These are phyloP conservation scores for Aspergillus biplanus DNA, from an alignment of 495 filamentous ascomycete genomes.

Conservation along the genomic window DNA sequence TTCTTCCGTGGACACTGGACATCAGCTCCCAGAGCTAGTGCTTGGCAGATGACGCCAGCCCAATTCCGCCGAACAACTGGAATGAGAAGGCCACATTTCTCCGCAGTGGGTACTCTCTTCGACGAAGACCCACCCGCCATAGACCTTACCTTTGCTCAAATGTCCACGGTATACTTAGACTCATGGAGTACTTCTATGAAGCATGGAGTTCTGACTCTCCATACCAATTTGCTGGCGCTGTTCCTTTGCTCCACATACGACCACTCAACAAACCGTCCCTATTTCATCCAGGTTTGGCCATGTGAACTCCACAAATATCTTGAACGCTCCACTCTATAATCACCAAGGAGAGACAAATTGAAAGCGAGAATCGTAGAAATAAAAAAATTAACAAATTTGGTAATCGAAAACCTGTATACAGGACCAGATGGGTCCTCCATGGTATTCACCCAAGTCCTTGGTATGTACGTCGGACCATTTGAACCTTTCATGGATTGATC, in stretches of 20 bases:
- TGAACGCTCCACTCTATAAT: too few species aligned
- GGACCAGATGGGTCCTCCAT: not conserved
- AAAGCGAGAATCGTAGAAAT: too few species aligned
- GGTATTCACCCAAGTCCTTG: not conserved
- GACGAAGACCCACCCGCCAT: conserved; percentile 18
- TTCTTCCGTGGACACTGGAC: not conserved
- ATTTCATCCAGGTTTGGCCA: too few species aligned
- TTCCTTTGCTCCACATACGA: too few species aligned
- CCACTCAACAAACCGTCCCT: too few species aligned
- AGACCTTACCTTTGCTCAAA: not conserved
- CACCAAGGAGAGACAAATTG: too few species aligned
- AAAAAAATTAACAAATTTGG: too few species aligned
- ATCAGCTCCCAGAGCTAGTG: conserved; percentile 8
- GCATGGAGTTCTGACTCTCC: too few species aligned
- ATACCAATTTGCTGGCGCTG: too few species aligned
- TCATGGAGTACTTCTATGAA: too few species aligned
- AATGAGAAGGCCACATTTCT: conserved; percentile 28
- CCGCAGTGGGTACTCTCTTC: conserved; percentile 18
- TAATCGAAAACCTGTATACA: not conserved
- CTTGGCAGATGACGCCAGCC: conserved; percentile 27
- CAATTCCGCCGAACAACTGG: conserved; percentile 22
- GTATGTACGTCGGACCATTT: not conserved
- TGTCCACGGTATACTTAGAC: not conserved
- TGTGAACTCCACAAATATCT: too few species aligned
- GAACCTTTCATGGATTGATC: conserved; percentile 15